Conservation (phyloP, 345 rosid species). For the Luvunga scandens region DNA sequence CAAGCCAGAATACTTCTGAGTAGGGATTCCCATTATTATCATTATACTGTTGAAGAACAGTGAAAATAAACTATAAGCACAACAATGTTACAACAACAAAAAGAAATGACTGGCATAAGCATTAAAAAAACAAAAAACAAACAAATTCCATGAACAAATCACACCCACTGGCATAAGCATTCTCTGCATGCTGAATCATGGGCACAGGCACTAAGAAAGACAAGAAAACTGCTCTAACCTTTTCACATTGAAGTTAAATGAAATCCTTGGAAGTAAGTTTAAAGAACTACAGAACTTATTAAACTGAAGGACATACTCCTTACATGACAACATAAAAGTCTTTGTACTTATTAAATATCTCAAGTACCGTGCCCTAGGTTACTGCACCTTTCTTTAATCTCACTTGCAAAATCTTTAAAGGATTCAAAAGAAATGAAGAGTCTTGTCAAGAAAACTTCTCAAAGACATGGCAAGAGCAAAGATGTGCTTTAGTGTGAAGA, state of each 20-base stretch:
- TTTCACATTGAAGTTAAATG: neutral
- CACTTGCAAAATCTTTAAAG: neutral
- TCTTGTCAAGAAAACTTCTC: neutral
- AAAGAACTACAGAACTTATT: neutral
- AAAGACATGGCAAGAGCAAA: neutral
- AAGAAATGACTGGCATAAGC: neutral
- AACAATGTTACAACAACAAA: slow-evolving; percentile 13
- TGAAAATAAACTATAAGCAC: neutral
- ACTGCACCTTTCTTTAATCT: neutral
- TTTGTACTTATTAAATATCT: neutral
- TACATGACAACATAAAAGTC: neutral
- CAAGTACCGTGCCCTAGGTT: too few species aligned
- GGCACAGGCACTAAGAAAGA: neutral
- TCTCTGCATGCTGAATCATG: neutral
- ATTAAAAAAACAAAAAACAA: neutral
- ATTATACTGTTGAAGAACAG: slow-evolving; percentile 63
- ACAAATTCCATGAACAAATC: slow-evolving; percentile 4
- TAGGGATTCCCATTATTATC: slow-evolving; percentile 90
- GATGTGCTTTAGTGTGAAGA: neutral
- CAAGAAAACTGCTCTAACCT: neutral
- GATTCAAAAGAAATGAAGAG: neutral
- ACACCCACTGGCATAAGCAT: neutral
- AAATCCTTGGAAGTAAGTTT: neutral
- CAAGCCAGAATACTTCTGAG: slow-evolving; percentile 97
- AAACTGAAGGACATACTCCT: neutral